These are phyloP conservation scores for Ogataea ganodermae DNA, from an alignment of 805 yeast species.

Conservation along the genomic window DNA sequence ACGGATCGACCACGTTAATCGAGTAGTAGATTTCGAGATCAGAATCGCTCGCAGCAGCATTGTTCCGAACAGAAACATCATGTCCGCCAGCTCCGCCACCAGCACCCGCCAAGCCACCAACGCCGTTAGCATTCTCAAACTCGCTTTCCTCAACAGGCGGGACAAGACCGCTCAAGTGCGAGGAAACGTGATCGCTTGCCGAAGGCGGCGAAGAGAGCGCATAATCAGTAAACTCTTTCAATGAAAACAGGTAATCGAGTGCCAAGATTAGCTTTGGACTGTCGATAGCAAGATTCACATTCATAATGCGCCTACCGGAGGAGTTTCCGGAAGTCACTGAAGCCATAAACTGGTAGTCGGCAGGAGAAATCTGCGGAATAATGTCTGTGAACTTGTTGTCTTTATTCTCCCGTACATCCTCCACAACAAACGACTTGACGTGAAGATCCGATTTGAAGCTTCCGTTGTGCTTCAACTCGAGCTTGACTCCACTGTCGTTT, in stretches of 20 bases:
- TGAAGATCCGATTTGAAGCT: slow-evolving; percentile 61
- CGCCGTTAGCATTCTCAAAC: background rate
- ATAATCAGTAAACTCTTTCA: slow-evolving; percentile 62
- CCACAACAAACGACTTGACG: slow-evolving; percentile 72
- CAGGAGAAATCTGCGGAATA: slow-evolving; percentile 67
- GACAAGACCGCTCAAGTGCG: background rate
- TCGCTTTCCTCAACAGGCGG: background rate
- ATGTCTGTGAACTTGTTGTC: slow-evolving; percentile 77
- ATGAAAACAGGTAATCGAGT: slow-evolving; percentile 78
- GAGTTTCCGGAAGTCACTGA: slow-evolving; percentile 47
- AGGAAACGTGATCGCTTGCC: slow-evolving; percentile 1
- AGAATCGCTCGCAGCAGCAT: slow-evolving; percentile 9
- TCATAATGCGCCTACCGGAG: slow-evolving; percentile 41
- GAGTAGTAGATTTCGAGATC: slow-evolving; percentile 14
- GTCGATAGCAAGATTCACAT: slow-evolving; percentile 65
- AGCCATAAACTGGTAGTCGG: slow-evolving; percentile 71
- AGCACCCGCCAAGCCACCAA: no score
- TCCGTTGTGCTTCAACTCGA: slow-evolving; percentile 54
- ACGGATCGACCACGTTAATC: slow-evolving; percentile 72
- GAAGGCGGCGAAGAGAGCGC: slow-evolving; percentile 36
- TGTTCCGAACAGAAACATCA: slow-evolving; percentile 14
- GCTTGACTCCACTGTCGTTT: slow-evolving; percentile 53
- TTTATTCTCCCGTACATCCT: slow-evolving; percentile 64
- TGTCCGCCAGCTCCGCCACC: slow-evolving; percentile 5
- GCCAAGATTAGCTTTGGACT: slow-evolving; percentile 83